A percentile compares a stretch with the other conserved stretches of the same genome.
These are phyloP conservation scores for Sophora flavescens DNA, from an alignment of 306 rosid species.

Conservation along the genomic window DNA sequence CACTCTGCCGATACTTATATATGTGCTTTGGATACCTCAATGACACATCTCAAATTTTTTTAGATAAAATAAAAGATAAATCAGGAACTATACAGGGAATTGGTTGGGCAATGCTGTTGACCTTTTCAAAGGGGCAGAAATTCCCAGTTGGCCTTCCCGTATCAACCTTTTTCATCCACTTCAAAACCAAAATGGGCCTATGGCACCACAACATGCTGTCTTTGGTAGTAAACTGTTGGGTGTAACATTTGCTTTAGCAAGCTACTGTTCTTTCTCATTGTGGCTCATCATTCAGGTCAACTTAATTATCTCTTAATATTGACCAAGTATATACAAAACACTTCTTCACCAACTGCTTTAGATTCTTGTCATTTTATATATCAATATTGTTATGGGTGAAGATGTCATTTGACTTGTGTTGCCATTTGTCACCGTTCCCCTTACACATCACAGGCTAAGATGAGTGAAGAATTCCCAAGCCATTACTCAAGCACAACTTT, in stretches of 20 bases:
- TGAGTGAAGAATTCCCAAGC: no score
- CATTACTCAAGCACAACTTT: no score
- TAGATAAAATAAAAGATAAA: no score
- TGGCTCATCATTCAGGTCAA: slow-evolving; percentile 63
- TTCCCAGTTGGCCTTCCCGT: slow-evolving; percentile 41
- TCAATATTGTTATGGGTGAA: no score
- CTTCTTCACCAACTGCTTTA: not conserved
- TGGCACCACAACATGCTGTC: not conserved
- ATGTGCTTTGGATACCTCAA: no score
- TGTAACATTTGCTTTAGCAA: slow-evolving; percentile 30
- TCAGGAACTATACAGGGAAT: slow-evolving; percentile 55
- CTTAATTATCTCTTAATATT: not conserved
- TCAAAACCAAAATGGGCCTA: not conserved
- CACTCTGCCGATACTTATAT: no score
- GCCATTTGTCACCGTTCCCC: no score
- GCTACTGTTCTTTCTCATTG: slow-evolving; percentile 42
- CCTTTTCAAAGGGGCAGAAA: slow-evolving; percentile 49
- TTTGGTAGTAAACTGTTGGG: not conserved
- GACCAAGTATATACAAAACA: not conserved
- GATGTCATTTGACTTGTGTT: no score
- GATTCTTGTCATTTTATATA: no score
- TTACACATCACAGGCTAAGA: no score
- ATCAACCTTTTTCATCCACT: slow-evolving; percentile 45
- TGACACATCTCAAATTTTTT: no score
- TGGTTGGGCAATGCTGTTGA: slow-evolving; percentile 58